Evolutionary conservation across 2,329 filamentous ascomycete species (phyloP), one percentile per base, ranked within the genome.

Genomic region (Aureobasidium zeae): DNA sequence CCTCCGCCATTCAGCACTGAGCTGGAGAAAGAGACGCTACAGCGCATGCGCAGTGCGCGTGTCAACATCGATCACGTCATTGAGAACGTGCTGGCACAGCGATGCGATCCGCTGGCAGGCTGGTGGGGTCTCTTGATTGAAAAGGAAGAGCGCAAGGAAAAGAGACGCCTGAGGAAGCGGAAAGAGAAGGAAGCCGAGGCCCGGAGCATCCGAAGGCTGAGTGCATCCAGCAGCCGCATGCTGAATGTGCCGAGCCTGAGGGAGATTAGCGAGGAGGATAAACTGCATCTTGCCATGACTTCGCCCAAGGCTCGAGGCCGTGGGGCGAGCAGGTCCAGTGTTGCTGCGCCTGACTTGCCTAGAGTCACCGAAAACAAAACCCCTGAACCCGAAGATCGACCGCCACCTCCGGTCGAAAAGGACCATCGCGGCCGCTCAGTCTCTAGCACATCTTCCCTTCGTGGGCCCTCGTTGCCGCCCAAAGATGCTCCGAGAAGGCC

Each of bases 41-140:
- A 94, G 50, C 77, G 91, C 17, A 95, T 98, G 88, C 82, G 85
- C 47, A 85, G 83, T 52, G 87, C 91, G 4, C 91, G 91, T 0
- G 87, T 96, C 17, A 85, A 96, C 56, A 91, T 94, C 47, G 91
- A 98, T 58, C 76, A 83, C 48, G 86, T 98, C 6, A 89, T 96
- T 50, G 89, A 96, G 59, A 93, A 91, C 55, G 91, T 98, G 3
- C 64, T 94, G 25, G 78, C 87, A 3, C 86, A 94, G 60, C 76
- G 86, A 51, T 96, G 91, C 57, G 89, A 98, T 63, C 76, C 82
- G 5, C 68, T 98, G 36, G 86, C 87, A 38, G 91, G 91, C 5
- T 98, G 91, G 91, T 98, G 91, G 91, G 84, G 86, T 3, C 65
- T 98, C 20, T 67, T 98, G 28, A 78, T 96, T 8, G 91, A 96